These are phyloP conservation scores for Trametes maxima DNA, from an alignment of 768 basidiomycete genomes.

Conservation along the genomic window DNA sequence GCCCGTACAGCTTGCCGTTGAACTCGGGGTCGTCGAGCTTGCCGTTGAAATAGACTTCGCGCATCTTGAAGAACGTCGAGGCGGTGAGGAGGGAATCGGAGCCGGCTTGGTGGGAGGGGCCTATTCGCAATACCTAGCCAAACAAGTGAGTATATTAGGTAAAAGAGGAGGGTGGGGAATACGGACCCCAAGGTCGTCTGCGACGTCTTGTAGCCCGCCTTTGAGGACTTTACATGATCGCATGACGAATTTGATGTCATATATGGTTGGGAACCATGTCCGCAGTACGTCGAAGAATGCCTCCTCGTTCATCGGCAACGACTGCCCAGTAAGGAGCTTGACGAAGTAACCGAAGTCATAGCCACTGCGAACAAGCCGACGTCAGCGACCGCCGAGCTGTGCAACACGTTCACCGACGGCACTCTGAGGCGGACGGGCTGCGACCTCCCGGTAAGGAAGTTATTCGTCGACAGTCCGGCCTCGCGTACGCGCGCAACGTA, in stretches of 20 bases:
- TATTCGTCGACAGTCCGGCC: slow-evolving; percentile 1
- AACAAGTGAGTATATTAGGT: slow-evolving; percentile 2
- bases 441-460: slow-evolving; percentile 2
- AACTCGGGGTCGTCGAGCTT: slow-evolving; percentile 83
- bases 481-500: slow-evolving; percentile 8
- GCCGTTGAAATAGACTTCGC: slow-evolving; percentile 88
- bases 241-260: slow-evolving; percentile 98
- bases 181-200: slow-evolving; percentile 90
- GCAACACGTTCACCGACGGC: neutral
- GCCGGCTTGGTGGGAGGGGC: slow-evolving; percentile 92
- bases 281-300: slow-evolving; percentile 85
- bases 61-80: slow-evolving; percentile 95
- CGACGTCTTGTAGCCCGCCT: slow-evolving; percentile 93
- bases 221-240: slow-evolving; percentile 78
- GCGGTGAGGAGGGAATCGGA: slow-evolving; percentile 96
- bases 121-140: slow-evolving; percentile 80
- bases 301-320: slow-evolving; percentile 87
- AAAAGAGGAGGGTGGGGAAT: neutral
- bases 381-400: neutral
- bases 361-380: slow-evolving; percentile 55
- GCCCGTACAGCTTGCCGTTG: slow-evolving; percentile 81
- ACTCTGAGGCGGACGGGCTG: neutral
- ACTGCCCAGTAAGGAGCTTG: slow-evolving; percentile 84
- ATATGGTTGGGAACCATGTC: slow-evolving; percentile 95
- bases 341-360: slow-evolving; percentile 99